Conservation (phyloP, 257 asterid species). For the Ballota nigra region DNA sequence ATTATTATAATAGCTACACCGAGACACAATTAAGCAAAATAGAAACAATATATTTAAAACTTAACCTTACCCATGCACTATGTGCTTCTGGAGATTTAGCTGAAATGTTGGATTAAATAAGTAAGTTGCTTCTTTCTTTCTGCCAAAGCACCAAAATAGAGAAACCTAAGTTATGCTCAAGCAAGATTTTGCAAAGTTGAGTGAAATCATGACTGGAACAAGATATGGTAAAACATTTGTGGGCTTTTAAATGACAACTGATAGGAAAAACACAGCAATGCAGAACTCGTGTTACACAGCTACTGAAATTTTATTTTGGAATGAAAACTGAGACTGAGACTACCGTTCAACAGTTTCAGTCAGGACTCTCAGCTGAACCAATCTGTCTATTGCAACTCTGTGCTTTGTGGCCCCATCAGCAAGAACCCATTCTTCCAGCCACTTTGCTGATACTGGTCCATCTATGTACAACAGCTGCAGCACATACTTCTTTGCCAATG, state of each 20-base stretch:
- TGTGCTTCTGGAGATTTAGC: slow-evolving; percentile 76
- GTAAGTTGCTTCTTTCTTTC: slow-evolving; percentile 81
- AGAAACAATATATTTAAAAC: slow-evolving; percentile 10
- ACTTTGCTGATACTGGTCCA: slow-evolving; percentile 57
- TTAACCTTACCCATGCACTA: slow-evolving; percentile 70
- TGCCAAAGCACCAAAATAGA: slow-evolving; percentile 35
- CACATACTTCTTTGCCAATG: slow-evolving; percentile 91
- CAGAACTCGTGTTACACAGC: background rate
- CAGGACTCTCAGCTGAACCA: slow-evolving; percentile 79
- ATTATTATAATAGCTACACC: slow-evolving; percentile 11
- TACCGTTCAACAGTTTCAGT: slow-evolving; percentile 87
- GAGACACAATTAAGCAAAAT: background rate
- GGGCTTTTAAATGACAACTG: background rate
- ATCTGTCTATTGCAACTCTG: slow-evolving; percentile 79
- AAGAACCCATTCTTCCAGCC: slow-evolving; percentile 91
- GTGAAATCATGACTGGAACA: background rate
- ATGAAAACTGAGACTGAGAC: background rate
- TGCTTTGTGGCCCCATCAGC: slow-evolving; percentile 82
- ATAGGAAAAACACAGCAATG: background rate
- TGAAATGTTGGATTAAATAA: slow-evolving; percentile 72
- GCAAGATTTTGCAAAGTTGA: slow-evolving; percentile 15
- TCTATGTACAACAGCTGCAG: slow-evolving; percentile 73
- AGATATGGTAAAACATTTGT: background rate
- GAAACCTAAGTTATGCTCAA: slow-evolving; percentile 20
- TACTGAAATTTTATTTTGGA: background rate